These are phyloP conservation scores for Achaetomium macrosporum DNA, from an alignment of 2,329 filamentous ascomycete species.

Conservation along the genomic window DNA sequence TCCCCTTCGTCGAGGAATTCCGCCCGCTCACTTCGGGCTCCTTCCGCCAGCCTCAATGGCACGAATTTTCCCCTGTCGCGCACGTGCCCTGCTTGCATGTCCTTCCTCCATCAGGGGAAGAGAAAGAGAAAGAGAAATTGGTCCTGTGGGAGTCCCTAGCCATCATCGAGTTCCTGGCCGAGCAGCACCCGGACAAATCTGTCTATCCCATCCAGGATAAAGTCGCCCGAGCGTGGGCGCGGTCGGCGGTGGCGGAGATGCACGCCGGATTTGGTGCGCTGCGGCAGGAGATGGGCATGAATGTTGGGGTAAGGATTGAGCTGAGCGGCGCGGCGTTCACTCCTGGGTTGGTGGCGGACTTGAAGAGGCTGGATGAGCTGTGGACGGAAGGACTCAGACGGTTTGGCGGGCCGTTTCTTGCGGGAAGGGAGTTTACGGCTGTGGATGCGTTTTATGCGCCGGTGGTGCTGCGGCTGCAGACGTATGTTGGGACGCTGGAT, in stretches of 20 bases:
- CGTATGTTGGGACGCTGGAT: slow-evolving; percentile 29
- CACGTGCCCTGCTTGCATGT: slow-evolving; percentile 40
- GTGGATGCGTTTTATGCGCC: slow-evolving; percentile 41
- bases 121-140: slow-evolving; percentile 18
- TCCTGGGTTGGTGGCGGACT: slow-evolving; percentile 30
- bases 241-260: slow-evolving; percentile 42
- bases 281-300: slow-evolving; percentile 39
- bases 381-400: slow-evolving; percentile 34
- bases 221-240: slow-evolving; percentile 38
- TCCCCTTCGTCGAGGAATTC: slow-evolving; percentile 39
- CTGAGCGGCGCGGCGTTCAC: slow-evolving; percentile 23
- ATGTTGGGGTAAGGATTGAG: slow-evolving; percentile 36
- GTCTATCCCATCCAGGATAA: slow-evolving; percentile 36
- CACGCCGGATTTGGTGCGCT: slow-evolving; percentile 39
- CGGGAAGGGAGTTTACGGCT: slow-evolving; percentile 33
- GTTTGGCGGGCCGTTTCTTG: slow-evolving; percentile 40
- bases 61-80: slow-evolving; percentile 35
- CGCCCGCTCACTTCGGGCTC: slow-evolving; percentile 29
- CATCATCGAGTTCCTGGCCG: slow-evolving; percentile 43
- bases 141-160: slow-evolving; percentile 43
- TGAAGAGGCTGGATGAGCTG: slow-evolving; percentile 33
- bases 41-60: slow-evolving; percentile 28
- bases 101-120: neutral
- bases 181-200: slow-evolving; percentile 32
- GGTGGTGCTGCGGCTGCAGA: slow-evolving; percentile 35